Conservation (phyloP, 2,329 filamentous ascomycete species). For the Pseudogymnoascus sp. region DNA sequence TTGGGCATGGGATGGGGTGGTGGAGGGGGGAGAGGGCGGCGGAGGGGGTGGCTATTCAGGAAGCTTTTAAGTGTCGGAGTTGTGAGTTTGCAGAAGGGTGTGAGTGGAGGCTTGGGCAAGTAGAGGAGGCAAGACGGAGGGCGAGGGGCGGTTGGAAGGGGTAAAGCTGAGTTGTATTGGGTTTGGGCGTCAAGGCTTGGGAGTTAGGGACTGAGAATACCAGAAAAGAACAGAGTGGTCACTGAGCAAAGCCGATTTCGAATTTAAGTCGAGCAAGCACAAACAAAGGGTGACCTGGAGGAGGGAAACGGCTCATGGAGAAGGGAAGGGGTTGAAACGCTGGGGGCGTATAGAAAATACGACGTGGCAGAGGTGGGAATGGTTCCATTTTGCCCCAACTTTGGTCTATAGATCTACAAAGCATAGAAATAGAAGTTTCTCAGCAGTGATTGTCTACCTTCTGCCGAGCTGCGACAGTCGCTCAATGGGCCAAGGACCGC, state of each 20-base stretch:
- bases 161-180: background rate
- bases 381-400: background rate
- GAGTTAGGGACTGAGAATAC: background rate
- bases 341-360: background rate
- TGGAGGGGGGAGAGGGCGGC: slow-evolving; percentile 73
- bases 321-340: background rate
- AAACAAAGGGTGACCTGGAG: background rate
- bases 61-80: slow-evolving; percentile 78
- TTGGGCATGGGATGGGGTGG: slow-evolving; percentile 70
- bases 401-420: background rate
- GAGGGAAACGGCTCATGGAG: background rate
- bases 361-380: background rate
- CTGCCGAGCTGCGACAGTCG: background rate
- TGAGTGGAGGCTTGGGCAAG: slow-evolving; percentile 66
- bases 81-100: slow-evolving; percentile 80
- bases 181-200: background rate
- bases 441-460: background rate
- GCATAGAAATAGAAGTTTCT: background rate
- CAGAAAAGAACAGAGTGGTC: background rate
- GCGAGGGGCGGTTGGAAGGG: background rate
- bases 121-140: slow-evolving; percentile 44
- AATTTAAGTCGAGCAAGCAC: background rate
- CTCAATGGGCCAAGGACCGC: background rate
- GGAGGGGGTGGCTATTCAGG: slow-evolving; percentile 69
- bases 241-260: background rate